Base-by-base conservation (phyloP, 768 basidiomycete species). In the Coprinellus aureogranulatus region DNA sequence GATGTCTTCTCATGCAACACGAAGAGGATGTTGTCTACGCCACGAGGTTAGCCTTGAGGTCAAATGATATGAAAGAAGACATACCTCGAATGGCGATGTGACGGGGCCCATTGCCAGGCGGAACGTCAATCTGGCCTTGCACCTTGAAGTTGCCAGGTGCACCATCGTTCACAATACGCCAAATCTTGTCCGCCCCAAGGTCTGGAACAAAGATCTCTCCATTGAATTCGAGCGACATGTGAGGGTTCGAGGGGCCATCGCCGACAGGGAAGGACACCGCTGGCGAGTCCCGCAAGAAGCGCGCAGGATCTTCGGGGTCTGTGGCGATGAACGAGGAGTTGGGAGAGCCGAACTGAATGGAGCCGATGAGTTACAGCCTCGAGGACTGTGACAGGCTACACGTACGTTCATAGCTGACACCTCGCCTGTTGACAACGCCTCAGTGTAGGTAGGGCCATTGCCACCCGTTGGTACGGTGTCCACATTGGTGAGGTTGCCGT, bases 141-240 rank as follows among this genome's bases (percentile, higher is more conserved):
- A 89, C 80, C 41, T 63, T 69, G 70, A 77, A 89, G 2, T 73
- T 65, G 0, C 81, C 80, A 0, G 80, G 68, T 44, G 30, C 57
- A 10, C 68, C 59, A 53, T 78, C 68, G 44, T 77, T 70, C 41
- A 73, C 77, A 2, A 89, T 72, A 37, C 88, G 75, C 86, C 88
- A 90, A 55, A 89, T 81, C 59, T 77, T 86, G 68, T 90, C 88
- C 3, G 79, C 54, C 53, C 86, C 87, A 66, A 89, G 72, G 69
- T 88, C 88, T 0, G 87, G 81, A 6, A 89, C 74, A 60, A 89
- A 77, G 3, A 90, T 64, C 61, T 89, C 87, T 4, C 64, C 65
- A 6, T 75, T 74, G 64, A 82, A 73, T 68, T 86, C 77, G 30
- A 85, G 67, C 1, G 80, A 76, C 85, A 85, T 84, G 66, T 90